A percentile compares a stretch with the other conserved stretches of the same genome.
These are phyloP conservation scores for Thielaviopsis punctulata DNA, from an alignment of 2,329 filamentous ascomycete genomes.

Conservation along the genomic window DNA sequence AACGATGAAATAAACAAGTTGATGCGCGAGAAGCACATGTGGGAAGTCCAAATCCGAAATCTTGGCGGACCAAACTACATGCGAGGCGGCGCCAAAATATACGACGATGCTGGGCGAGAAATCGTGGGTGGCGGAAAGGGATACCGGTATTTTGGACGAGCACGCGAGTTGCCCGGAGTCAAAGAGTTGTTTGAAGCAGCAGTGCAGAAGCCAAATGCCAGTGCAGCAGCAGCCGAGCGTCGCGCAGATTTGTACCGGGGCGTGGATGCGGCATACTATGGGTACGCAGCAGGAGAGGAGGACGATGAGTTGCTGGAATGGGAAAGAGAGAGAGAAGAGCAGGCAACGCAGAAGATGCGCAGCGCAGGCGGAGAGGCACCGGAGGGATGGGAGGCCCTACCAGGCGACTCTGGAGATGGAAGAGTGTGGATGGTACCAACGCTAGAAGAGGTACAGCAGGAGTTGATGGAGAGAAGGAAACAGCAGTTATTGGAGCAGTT, in stretches of 20 bases:
- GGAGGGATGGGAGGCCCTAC: conserved; percentile 65
- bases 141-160: conserved; percentile 86
- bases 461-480: conserved; percentile 73
- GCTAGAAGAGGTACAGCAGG: conserved; percentile 82
- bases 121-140: conserved; percentile 66
- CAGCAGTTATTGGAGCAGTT: conserved; percentile 74
- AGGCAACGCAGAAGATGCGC: conserved; percentile 57
- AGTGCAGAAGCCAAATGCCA: conserved; percentile 34
- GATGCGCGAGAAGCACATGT: conserved; percentile 98
- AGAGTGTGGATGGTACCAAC: conserved; percentile 69
- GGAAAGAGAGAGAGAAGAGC: conserved; percentile 67
- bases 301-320: conserved; percentile 65
- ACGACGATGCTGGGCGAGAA: conserved; percentile 57
- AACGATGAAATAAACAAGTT: conserved; percentile 99
- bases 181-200: conserved; percentile 90
- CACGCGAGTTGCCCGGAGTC: conserved; percentile 77
- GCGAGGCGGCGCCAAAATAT: conserved; percentile 51
- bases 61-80: conserved; percentile 96
- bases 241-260: conserved; percentile 48
- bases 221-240: conserved; percentile 46
- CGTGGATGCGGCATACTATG: conserved; percentile 90
- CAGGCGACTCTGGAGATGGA: conserved; percentile 74
- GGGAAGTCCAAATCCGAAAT: conserved; percentile 92
- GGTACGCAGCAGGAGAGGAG: conserved; percentile 84
- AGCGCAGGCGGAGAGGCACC: conserved; percentile 24